These are phyloP conservation scores for Paraphoma chrysanthemicola DNA, from an alignment of 2,329 filamentous ascomycete species.

Conservation along the genomic window DNA sequence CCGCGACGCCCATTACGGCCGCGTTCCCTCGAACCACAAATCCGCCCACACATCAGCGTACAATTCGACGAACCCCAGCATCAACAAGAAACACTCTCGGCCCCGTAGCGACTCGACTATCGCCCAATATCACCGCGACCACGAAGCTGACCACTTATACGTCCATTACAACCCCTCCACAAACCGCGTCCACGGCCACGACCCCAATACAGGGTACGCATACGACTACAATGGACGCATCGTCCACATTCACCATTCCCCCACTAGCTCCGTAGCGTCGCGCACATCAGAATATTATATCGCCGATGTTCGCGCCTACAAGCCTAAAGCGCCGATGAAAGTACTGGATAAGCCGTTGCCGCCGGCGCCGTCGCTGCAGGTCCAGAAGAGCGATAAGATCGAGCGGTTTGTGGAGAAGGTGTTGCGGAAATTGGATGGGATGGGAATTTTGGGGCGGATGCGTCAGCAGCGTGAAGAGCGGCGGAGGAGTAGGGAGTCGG, in stretches of 20 bases:
- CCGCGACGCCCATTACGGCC: neutral
- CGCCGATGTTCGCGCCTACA: neutral
- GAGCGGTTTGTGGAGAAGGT: constrained; percentile 15
- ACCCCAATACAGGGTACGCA: constrained; percentile 8
- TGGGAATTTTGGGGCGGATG: constrained; percentile 15
- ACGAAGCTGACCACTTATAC: neutral
- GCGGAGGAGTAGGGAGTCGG: neutral
- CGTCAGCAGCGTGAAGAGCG: neutral
- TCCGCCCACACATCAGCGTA: neutral
- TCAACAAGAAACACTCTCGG: neutral
- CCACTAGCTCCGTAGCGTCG: neutral
- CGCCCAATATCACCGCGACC: neutral
- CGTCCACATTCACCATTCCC: constrained; percentile 12
- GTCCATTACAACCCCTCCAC: neutral
- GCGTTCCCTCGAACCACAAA: neutral
- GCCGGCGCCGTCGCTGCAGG: neutral
- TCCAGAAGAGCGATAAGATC: constrained; percentile 6
- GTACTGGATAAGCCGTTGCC: neutral
- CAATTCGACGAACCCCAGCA: neutral
- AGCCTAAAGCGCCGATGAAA: neutral
- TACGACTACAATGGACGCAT: constrained; percentile 27
- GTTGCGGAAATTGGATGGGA: constrained; percentile 12
- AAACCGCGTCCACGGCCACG: constrained; percentile 12
- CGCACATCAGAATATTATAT: neutral
- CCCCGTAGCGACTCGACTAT: neutral